phyloP scores from a whole-genome alignment of 345 rosid genomes.

The Arabis alpina region DNA sequence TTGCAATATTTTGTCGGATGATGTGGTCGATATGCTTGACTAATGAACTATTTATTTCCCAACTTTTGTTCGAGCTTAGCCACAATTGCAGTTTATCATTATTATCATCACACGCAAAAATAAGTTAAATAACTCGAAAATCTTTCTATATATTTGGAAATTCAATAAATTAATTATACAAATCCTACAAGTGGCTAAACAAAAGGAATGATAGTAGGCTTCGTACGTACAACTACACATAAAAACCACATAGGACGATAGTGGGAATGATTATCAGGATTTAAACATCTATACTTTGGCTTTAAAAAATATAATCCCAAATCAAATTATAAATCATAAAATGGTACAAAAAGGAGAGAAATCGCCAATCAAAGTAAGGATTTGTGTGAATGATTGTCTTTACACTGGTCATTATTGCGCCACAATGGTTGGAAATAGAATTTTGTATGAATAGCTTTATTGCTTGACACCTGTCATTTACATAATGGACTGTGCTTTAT shows the following conservation, averaged over 20 bases:
- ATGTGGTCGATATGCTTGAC: not conserved
- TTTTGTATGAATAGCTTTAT: constrained; percentile 51
- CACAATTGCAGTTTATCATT: not conserved
- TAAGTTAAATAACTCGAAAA: not conserved
- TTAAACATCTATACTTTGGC: constrained; percentile 11
- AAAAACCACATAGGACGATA: constrained; percentile 13
- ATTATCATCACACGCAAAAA: not conserved
- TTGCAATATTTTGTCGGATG: not conserved
- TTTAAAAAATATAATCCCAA: not conserved
- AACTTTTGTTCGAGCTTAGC: constrained; percentile 4
- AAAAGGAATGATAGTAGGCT: constrained; percentile 36
- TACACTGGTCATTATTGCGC: constrained; percentile 45
- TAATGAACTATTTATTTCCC: not conserved
- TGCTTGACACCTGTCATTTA: constrained; percentile 57
- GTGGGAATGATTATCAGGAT: constrained; percentile 47
- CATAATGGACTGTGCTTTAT: constrained; percentile 30
- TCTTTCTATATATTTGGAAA: not conserved
- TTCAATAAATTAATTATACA: not conserved
- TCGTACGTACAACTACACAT: constrained; percentile 38
- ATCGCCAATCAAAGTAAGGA: constrained; percentile 53
- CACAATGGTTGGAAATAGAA: constrained; percentile 32
- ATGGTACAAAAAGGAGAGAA: constrained; percentile 12
- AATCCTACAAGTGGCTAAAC: constrained; percentile 14
- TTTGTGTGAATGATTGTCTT: constrained; percentile 60
- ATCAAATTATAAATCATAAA: constrained; percentile 37